Evolutionary conservation across 2,329 filamentous ascomycete species (phyloP).

Genomic region (Alternaria sp.): DNA sequence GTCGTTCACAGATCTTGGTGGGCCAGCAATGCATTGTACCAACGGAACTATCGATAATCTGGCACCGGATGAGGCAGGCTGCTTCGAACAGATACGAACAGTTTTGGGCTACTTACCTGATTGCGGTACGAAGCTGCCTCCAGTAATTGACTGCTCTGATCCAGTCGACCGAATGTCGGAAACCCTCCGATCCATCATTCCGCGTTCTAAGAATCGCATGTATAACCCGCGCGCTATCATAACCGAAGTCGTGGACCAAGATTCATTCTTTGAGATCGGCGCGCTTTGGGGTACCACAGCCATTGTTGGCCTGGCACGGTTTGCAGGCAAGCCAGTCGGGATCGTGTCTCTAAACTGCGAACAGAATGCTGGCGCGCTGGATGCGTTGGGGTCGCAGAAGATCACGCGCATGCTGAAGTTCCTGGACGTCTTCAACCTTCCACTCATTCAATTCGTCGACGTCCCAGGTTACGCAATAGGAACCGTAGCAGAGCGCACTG

Average conservation of each 20-base stretch:
- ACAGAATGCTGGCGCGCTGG: slow-evolving; percentile 67
- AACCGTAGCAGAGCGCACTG: slow-evolving; percentile 68
- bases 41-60: slow-evolving; percentile 74
- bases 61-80: slow-evolving; percentile 67
- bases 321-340: slow-evolving; percentile 66
- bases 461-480: slow-evolving; percentile 70
- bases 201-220: slow-evolving; percentile 66
- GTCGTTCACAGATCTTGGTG: slow-evolving; percentile 67
- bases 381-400: slow-evolving; percentile 69
- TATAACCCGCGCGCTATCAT: slow-evolving; percentile 69
- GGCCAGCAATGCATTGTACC: slow-evolving; percentile 68
- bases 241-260: slow-evolving; percentile 63
- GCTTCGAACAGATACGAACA: slow-evolving; percentile 67
- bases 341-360: slow-evolving; percentile 70
- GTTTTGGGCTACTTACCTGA: slow-evolving; percentile 68
- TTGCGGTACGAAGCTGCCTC: slow-evolving; percentile 64
- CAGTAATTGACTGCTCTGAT: slow-evolving; percentile 58
- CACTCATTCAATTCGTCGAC: slow-evolving; percentile 70
- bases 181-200: slow-evolving; percentile 64
- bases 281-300: slow-evolving; percentile 69
- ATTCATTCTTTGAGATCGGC: slow-evolving; percentile 71
- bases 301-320: slow-evolving; percentile 67
- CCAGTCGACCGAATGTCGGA: slow-evolving; percentile 60
- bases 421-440: slow-evolving; percentile 72
- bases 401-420: slow-evolving; percentile 68